Percentiles rank a stretch among this genome's conserved stretches.
Conservation (phyloP, 495 filamentous ascomycete species). For the Daldinia bambusicola region DNA sequence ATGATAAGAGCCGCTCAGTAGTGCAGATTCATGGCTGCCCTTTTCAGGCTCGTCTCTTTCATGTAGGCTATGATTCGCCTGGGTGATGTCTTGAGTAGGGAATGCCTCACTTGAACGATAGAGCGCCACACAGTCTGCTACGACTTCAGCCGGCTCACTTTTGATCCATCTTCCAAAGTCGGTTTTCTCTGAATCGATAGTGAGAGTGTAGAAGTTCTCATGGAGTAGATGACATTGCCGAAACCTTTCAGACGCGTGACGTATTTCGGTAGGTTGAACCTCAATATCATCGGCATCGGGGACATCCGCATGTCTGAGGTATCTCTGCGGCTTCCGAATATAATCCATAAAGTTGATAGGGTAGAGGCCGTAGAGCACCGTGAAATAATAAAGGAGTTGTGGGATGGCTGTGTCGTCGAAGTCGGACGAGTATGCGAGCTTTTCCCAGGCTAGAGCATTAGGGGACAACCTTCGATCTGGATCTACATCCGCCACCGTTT, state of each 20-base stretch:
- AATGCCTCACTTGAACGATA: constrained; percentile 44
- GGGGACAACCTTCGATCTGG: constrained; percentile 44
- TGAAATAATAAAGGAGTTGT: constrained; percentile 79
- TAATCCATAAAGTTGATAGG: constrained; percentile 83
- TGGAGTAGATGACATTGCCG: constrained; percentile 74
- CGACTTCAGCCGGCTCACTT: constrained; percentile 75
- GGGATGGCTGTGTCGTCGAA: constrained; percentile 70
- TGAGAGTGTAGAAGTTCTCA: constrained; percentile 76
- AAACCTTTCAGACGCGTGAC: constrained; percentile 72
- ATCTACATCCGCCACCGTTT: constrained; percentile 47
- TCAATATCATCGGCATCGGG: constrained; percentile 73
- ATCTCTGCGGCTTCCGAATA: constrained; percentile 77
- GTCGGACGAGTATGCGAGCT: constrained; percentile 64
- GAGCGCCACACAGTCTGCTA: constrained; percentile 72
- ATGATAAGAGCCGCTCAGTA: constrained; percentile 52
- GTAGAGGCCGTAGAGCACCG: constrained; percentile 80
- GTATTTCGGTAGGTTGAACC: constrained; percentile 75
- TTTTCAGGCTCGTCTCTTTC: constrained; percentile 36
- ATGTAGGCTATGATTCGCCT: constrained; percentile 9
- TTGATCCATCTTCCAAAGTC: constrained; percentile 77
- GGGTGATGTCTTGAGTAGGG: constrained; percentile 10
- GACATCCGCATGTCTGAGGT: constrained; percentile 69
- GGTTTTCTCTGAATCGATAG: constrained; percentile 74
- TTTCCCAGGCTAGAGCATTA: constrained; percentile 64
- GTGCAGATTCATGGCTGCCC: constrained; percentile 39